phyloP scores from a whole-genome alignment of 306 rosid species.

The Rosa multiflora region DNA sequence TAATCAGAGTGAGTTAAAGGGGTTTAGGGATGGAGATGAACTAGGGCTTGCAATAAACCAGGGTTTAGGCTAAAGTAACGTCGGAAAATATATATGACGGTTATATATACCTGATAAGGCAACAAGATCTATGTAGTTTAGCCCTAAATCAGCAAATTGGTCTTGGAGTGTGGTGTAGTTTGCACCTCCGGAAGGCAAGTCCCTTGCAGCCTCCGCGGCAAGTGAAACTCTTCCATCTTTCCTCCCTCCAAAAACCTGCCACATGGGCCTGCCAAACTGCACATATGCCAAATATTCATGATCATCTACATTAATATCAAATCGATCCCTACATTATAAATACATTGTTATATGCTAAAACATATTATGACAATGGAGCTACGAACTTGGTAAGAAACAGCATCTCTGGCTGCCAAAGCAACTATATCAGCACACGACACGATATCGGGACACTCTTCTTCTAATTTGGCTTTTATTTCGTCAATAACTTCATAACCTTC shows the following conservation, averaged over 20 bases:
- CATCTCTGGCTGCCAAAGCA: constrained; percentile 38
- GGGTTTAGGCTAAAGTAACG: not conserved
- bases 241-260: constrained; percentile 39
- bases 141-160: constrained; percentile 26
- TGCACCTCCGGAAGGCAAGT: constrained; percentile 37
- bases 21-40: not conserved
- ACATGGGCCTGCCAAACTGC: constrained; percentile 26
- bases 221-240: constrained; percentile 43
- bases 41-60: not conserved
- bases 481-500: constrained; percentile 42
- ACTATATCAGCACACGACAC: constrained; percentile 47
- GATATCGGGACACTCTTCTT: constrained; percentile 18
- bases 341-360: not conserved
- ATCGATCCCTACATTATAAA: not conserved
- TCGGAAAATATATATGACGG: not conserved
- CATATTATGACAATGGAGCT: not conserved
- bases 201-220: constrained; percentile 26
- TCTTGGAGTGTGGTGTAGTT: constrained; percentile 30
- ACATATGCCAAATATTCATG: not conserved
- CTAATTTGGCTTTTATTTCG: constrained; percentile 32
- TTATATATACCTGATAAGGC: constrained; percentile 34
- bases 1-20: not conserved
- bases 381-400: constrained; percentile 35
- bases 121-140: constrained; percentile 30
- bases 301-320: not conserved